Evolutionary conservation across 352 stramenopile species (phyloP), one percentile per base, ranked within the genome.

Genomic region (Globisporangium splendens): DNA sequence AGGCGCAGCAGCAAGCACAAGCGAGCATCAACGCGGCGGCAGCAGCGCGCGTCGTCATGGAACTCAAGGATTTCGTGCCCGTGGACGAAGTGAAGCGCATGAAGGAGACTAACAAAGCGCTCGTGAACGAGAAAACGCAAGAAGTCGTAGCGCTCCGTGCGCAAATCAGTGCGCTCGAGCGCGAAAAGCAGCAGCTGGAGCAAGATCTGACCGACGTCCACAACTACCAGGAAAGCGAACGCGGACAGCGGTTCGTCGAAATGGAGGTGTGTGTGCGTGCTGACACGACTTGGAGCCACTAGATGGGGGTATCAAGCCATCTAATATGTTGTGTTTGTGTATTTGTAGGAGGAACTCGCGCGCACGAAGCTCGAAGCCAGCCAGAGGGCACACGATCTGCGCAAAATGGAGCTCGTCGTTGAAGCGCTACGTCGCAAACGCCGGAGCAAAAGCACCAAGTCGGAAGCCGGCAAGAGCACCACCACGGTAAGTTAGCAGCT

Each of bases 211-310:
- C 74, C 18, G 79, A 89, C 53, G 79, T 89, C 21, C 72, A 85
- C 71, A 89, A 85, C 65, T 88, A 86, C 64, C 72, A 81, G 54
- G 69, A 83, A 59, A 89, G 72, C 63, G 74, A 89, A 52, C 79
- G 70, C 24, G 79, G 79, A 0, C 76, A 53, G 10, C 76, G 76
- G 10, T 89, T 89, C 48, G 61, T 75, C 52, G 65, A 79, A 20
- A 84, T 88, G 71, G 78, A 88, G 66, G 66, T 69, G 41, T n/a
- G 24, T 35, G 5, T 10, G 28, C 28, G 7, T 4, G 28, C 5
- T 35, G 28, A 35, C 28, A 10, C 1, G 28, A 8, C 5, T 10
- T 35, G 10, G 28, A 35, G 28, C 28, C 10, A 8, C 28, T 11
- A 35, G 18, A n/a, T n/a, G n/a, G n/a, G n/a, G n/a, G n/a, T n/a